Evolutionary conservation across 225 moss, liverwort and hornwort genomes (phyloP).

Genomic region (Sphagnum tenellum): DNA sequence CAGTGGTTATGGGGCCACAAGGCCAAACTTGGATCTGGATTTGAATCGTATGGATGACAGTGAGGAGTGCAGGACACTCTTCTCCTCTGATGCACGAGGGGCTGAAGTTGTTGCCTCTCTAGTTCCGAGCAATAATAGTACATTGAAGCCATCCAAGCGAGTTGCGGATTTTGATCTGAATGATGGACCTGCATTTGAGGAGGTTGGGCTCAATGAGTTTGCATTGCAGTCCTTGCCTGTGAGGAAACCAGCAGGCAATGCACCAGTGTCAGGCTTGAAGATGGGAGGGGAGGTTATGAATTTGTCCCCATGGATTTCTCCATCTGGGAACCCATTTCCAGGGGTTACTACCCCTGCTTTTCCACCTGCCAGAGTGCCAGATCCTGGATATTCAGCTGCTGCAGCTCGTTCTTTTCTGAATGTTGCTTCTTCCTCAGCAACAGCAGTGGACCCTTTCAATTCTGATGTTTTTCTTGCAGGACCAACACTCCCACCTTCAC

Average conservation of each 20-base stretch:
- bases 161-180: conserved; percentile 89
- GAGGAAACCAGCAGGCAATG: conserved; percentile 31
- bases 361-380: conserved; percentile 42
- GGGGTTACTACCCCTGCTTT: conserved; percentile 36
- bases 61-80: conserved; percentile 67
- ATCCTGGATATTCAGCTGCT: conserved; percentile 56
- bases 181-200: conserved; percentile 79
- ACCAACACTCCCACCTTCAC: conserved; percentile 31
- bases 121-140: conserved; percentile 61
- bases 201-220: conserved; percentile 49
- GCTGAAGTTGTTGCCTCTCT: conserved; percentile 54
- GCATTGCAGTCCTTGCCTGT: conserved; percentile 36
- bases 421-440: conserved; percentile 39
- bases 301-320: conserved; percentile 59
- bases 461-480: conserved; percentile 56
- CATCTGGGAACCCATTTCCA: conserved; percentile 31
- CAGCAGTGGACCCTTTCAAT: conserved; percentile 33
- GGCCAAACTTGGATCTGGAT: conserved; percentile 72
- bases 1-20: conserved; percentile 21
- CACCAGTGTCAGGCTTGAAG: conserved; percentile 37
- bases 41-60: conserved; percentile 90
- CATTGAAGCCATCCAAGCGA: conserved; percentile 48
- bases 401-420: conserved; percentile 74
- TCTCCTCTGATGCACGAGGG: conserved; percentile 42
- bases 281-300: conserved; percentile 60